These are phyloP conservation scores for Leccinum fibrillosum DNA, from an alignment of 768 basidiomycete species.

Conservation along the genomic window DNA sequence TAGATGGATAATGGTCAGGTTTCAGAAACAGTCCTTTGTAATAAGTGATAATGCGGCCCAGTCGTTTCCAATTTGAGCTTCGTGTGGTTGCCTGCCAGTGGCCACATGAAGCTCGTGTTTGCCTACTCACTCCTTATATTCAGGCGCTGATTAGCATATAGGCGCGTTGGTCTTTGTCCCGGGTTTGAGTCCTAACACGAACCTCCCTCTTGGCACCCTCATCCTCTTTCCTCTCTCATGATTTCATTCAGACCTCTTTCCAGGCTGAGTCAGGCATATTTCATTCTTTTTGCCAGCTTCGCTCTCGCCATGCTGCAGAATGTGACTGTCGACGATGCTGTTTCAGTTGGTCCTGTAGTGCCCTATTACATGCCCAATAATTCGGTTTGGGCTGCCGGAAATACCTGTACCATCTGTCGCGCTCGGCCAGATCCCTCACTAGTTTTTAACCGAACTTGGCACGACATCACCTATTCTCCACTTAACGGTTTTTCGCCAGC, in stretches of 20 bases:
- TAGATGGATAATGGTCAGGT: too few species aligned
- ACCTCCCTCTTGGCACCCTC: background rate
- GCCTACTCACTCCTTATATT: too few species aligned
- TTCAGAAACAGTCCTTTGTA: too few species aligned
- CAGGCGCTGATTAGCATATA: too few species aligned
- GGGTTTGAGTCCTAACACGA: background rate
- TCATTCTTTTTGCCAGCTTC: background rate
- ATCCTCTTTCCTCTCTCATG: background rate
- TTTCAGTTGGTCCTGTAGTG: conserved; percentile 1
- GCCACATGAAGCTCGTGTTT: too few species aligned
- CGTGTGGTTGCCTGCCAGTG: too few species aligned
- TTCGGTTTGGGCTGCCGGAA: conserved; percentile 2
- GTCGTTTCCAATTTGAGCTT: too few species aligned
- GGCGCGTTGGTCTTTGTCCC: too few species aligned
- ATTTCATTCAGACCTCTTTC: background rate
- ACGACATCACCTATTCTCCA: conserved; percentile 4
- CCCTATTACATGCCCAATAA: conserved; percentile 9
- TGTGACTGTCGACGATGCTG: conserved; percentile 16
- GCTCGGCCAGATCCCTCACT: background rate
- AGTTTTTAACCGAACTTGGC: conserved; percentile 17
- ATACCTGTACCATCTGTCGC: background rate
- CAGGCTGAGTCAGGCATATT: background rate
- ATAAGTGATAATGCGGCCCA: too few species aligned
- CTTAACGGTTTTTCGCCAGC: background rate
- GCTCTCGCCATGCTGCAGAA: conserved; percentile 10